phyloP scores from a whole-genome alignment of 768 basidiomycete genomes.

The Tylopilus plumbeoviolaceoides region DNA sequence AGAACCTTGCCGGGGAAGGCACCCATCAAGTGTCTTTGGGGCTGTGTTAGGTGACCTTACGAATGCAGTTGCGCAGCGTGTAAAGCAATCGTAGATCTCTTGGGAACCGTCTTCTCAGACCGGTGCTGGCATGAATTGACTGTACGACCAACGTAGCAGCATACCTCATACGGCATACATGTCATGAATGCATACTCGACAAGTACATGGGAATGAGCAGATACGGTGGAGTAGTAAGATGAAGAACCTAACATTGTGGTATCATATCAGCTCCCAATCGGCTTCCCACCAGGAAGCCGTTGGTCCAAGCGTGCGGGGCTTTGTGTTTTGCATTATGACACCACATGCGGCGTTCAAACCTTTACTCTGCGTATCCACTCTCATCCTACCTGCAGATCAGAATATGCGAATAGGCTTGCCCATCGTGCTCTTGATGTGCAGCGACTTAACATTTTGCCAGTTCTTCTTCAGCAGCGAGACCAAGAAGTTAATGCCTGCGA shows the following conservation, averaged over 20 bases:
- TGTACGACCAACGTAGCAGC: neutral
- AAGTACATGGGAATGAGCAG: constrained; percentile 21
- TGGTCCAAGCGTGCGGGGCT: constrained; percentile 99
- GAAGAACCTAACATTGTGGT: constrained; percentile 24
- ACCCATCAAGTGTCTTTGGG: constrained; percentile 12
- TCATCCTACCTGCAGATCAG: constrained; percentile 39
- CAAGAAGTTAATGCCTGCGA: constrained; percentile 95
- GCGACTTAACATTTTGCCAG: constrained; percentile 99
- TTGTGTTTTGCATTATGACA: constrained; percentile 83
- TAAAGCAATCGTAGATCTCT: neutral
- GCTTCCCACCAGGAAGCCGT: constrained; percentile 65
- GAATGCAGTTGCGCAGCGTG: neutral
- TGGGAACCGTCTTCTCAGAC: constrained; percentile 10
- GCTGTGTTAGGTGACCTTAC: constrained; percentile 11
- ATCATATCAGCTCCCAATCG: constrained; percentile 88
- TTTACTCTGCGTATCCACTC: constrained; percentile 15
- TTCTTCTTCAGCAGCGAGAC: constrained; percentile 99
- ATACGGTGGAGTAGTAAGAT: constrained; percentile 9
- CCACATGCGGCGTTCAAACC: constrained; percentile 20
- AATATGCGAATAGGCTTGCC: constrained; percentile 96
- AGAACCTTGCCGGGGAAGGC: constrained; percentile 16
- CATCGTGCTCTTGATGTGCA: constrained; percentile 99
- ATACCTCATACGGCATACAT: constrained; percentile 7
- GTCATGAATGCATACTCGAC: constrained; percentile 14
- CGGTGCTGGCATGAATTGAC: constrained; percentile 9